These are phyloP conservation scores for Populus alba DNA, from an alignment of 345 rosid genomes.

Conservation along the genomic window DNA sequence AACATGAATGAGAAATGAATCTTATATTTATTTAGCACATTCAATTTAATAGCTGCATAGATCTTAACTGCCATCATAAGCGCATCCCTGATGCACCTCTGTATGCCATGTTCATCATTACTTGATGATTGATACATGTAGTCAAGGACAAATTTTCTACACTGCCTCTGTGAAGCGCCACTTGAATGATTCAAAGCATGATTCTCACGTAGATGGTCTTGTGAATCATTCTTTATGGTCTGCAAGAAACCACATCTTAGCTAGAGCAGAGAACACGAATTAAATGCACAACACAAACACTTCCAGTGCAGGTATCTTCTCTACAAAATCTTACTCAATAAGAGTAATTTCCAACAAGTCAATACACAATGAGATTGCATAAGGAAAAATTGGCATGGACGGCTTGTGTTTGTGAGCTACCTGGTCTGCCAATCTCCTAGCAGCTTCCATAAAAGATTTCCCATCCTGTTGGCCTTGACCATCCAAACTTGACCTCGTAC, in stretches of 20 bases:
- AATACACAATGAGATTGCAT: background rate
- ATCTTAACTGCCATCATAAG: conserved; percentile 42
- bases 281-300: background rate
- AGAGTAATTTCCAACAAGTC: background rate
- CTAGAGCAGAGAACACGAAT: conserved; percentile 4
- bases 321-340: background rate
- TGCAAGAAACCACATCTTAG: conserved; percentile 23
- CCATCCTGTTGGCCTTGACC: conserved; percentile 33
- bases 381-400: background rate
- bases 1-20: background rate
- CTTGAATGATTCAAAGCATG: conserved; percentile 21
- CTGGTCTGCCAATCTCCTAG: conserved; percentile 40
- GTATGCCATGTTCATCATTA: conserved; percentile 46
- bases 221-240: conserved; percentile 14
- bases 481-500: conserved; percentile 35
- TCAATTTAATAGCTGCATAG: conserved; percentile 9
- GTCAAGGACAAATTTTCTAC: conserved; percentile 46
- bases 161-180: conserved; percentile 26
- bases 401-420: conserved; percentile 26
- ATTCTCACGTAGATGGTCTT: conserved; percentile 7
- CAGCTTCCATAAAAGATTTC: conserved; percentile 35
- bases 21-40: background rate
- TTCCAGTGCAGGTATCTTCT: background rate
- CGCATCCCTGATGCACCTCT: conserved; percentile 47
- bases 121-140: conserved; percentile 41